Evolutionary conservation across 1,284 basidiomycete species (phyloP), one percentile per base, ranked within the genome.

Genomic region (Cutaneotrichosporon spelunceum): DNA sequence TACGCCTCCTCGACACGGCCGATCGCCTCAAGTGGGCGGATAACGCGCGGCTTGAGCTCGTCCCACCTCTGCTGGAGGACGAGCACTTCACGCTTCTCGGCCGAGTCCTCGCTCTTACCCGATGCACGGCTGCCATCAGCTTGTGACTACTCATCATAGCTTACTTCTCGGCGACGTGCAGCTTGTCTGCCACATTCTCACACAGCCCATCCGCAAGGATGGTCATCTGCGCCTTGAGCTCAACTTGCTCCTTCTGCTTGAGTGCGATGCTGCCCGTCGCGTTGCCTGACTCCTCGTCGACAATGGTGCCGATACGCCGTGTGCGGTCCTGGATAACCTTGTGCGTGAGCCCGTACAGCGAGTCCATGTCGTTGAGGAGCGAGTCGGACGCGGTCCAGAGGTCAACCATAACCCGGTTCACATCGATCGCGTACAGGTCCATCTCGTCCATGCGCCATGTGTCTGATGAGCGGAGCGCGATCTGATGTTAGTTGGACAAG

Each of bases 381-480:
- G 76, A 8, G 84, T 81, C 67, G 83, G 82, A 73, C 86, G 78
- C 91, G 2, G 92, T 91, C 95, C 95, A 99, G 1, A 91, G 86
- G 67, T 88, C 85, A 81, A 88, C 85, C 0, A 68, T 59, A 1
- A 87, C 87, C 34, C 83, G 80, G 14, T 68, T 61, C 0, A 71
- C 60, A 55, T 85, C 82, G 55, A 97, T 82, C 27, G 89, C 90
- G 74, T 98, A 99, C 7, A 88, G 82, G 4, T 83, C 82, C 4
- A 83, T 73, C 66, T 89, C 87, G 66, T 87, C 85, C 53, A 85
- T 83, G 34, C 93, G 85, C 72, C 89, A 91, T 45, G 86, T 83
- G 54, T 87, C 82, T 0, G 90, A 87, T 4, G 90, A 86, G 66
- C 84, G 83, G 52, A 90, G 82, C 3, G 89, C 85, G 39, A 85